Base-by-base conservation (phyloP, 2,329 filamentous ascomycete species). In the Diplocarpon mali region DNA sequence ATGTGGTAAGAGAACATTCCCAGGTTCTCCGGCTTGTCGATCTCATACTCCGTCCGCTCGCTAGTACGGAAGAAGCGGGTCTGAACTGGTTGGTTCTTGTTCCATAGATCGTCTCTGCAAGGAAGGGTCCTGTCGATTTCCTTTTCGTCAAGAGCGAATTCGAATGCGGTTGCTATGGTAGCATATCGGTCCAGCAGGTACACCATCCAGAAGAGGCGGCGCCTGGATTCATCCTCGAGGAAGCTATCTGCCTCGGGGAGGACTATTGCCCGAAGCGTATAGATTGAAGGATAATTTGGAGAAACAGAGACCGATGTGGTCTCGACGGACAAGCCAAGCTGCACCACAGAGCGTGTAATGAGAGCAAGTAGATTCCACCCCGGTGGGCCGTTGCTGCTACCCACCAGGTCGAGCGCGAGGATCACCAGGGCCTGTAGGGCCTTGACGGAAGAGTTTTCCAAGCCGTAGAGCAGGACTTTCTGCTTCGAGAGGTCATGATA, bases 121-220 rank as follows among this genome's bases (percentile, higher is more conserved):
- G 89, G 89, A 7, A 95, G 67, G 40, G 78, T 85, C 17, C 89
- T 77, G 60, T 95, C 88, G 36, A 95, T 90, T 58, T 95, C 88
- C 59, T 83, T 85, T 57, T 95, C 87, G 53, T 90, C 82, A 14
- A 95, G 67, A 0, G 86, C 85, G 60, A 95, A 94, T 55, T 95
- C 87, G 55, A 95, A 95, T 0, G 89, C 87, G 0, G 89, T 95
- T 0, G 87, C 83, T 45, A 95, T 81, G 0, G 88, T 95, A 1
- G 87, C 87, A 60, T 94, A 95, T 40, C 89, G 75, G 61, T 95
- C 89, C 5, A 95, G 71, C 11, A 95, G 67, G 59, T 94, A 95
- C 10, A 94, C 80, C 80, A 93, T 90, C 89, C 89, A 95, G 63
- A 95, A 94, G 1, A 95, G 69, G 20, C 89, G 73, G 24, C 89